Evolutionary conservation across 2,329 filamentous ascomycete species (phyloP).

Genomic region (Neocucurbitaria cava): DNA sequence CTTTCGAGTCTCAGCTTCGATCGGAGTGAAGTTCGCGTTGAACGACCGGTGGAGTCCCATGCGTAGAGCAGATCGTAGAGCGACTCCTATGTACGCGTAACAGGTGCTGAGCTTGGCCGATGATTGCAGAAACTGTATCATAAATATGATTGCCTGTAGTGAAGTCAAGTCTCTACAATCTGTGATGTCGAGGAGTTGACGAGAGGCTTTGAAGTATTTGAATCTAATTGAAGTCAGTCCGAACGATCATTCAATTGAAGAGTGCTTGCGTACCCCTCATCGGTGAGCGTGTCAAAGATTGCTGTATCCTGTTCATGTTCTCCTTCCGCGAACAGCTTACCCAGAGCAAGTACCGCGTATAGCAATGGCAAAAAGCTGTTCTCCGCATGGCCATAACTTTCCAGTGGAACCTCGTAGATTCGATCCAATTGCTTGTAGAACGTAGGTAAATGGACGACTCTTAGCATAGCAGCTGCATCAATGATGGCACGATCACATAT

Average conservation of each 20-base stretch:
- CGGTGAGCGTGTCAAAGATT: conserved; percentile 55
- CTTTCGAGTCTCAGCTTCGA: conserved; percentile 59
- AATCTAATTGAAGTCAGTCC: conserved; percentile 46
- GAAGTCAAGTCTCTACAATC: conserved; percentile 59
- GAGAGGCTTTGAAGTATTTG: conserved; percentile 57
- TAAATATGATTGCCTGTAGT: conserved; percentile 60
- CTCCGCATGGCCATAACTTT: conserved; percentile 55
- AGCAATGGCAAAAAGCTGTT: conserved; percentile 57
- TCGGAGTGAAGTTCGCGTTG: conserved; percentile 54
- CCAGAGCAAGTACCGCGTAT: conserved; percentile 57
- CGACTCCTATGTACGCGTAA: conserved; percentile 61
- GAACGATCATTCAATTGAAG: too few species aligned
- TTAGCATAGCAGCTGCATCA: conserved; percentile 68
- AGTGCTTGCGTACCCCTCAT: conserved; percentile 51
- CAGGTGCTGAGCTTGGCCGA: conserved; percentile 61
- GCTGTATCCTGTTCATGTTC: conserved; percentile 46
- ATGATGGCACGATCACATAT: conserved; percentile 67
- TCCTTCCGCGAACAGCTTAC: conserved; percentile 55
- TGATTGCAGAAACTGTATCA: conserved; percentile 61
- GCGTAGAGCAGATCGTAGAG: conserved; percentile 57
- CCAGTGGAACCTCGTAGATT: conserved; percentile 72
- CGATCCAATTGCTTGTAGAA: conserved; percentile 80
- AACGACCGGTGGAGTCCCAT: conserved; percentile 61
- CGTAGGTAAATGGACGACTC: conserved; percentile 80
- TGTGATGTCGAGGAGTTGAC: conserved; percentile 60